A percentile compares a stretch with the other conserved stretches of the same genome.
These are phyloP conservation scores for Sporothrix luriei DNA, from an alignment of 2,329 filamentous ascomycete genomes.

Conservation along the genomic window DNA sequence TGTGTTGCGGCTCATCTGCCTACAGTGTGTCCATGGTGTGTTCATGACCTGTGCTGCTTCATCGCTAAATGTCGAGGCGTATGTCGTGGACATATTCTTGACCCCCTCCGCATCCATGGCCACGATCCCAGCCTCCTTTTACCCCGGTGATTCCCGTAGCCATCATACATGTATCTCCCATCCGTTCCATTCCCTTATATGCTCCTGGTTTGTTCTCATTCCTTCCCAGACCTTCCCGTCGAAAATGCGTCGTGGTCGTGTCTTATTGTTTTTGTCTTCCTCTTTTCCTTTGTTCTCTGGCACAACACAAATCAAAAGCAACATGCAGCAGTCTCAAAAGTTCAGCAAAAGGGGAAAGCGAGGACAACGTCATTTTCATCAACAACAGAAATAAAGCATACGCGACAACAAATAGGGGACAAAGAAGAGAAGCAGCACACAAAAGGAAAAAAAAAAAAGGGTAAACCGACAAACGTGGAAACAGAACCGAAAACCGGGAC, in stretches of 20 bases:
- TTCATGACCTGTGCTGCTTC: not conserved
- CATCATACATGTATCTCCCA: not conserved
- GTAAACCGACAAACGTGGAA: slow-evolving; percentile 3
- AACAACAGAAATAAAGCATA: slow-evolving; percentile 5
- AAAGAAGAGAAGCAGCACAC: slow-evolving; percentile 19
- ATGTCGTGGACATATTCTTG: not conserved
- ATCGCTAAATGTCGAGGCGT: not conserved
- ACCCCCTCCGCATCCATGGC: not conserved
- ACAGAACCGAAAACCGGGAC: not conserved
- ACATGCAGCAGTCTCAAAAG: not conserved
- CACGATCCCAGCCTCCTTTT: slow-evolving; percentile 1
- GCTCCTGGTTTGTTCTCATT: not conserved
- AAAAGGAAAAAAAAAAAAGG: not conserved
- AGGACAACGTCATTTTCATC: not conserved
- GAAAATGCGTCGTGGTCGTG: not conserved
- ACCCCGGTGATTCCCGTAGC: not conserved
- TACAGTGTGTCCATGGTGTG: not conserved
- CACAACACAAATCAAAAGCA: slow-evolving; percentile 5
- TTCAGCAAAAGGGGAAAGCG: not conserved
- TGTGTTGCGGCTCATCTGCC: not conserved
- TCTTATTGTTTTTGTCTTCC: not conserved
- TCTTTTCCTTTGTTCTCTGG: slow-evolving; percentile 20
- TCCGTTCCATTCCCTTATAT: not conserved
- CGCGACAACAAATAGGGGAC: not conserved
- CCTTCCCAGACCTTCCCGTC: not conserved